A percentile compares a stretch with the other conserved stretches of the same genome.
Conservation (phyloP, 768 basidiomycete species). For the Mrakia gelida region DNA sequence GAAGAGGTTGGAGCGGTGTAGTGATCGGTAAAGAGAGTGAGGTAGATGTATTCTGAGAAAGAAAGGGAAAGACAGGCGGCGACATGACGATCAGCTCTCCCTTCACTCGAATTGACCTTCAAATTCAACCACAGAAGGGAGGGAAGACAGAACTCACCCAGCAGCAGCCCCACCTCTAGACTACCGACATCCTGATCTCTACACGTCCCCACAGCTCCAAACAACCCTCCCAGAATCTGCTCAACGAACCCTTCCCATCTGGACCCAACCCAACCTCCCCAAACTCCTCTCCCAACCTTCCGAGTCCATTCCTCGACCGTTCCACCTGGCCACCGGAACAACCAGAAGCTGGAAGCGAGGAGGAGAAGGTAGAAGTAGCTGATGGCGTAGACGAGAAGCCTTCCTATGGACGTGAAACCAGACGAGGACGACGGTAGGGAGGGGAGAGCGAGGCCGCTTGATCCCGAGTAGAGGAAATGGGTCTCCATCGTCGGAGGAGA, state of each 20-base stretch:
- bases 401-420: not conserved
- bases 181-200: slow-evolving; percentile 54
- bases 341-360: slow-evolving; percentile 37
- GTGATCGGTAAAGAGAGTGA: slow-evolving; percentile 63
- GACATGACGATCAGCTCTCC: too few relatives aligned
- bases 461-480: slow-evolving; percentile 63
- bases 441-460: slow-evolving; percentile 56
- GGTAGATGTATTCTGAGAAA: slow-evolving; percentile 64
- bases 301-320: slow-evolving; percentile 11
- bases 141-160: too few relatives aligned
- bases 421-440: slow-evolving; percentile 38
- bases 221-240: slow-evolving; percentile 59
- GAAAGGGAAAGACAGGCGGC: not conserved
- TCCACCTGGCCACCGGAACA: not conserved
- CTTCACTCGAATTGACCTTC: not conserved
- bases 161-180: slow-evolving; percentile 61
- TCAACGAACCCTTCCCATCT: slow-evolving; percentile 56
- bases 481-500: slow-evolving; percentile 44
- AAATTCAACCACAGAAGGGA: not conserved
- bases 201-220: slow-evolving; percentile 70
- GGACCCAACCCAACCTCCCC: slow-evolving; percentile 47
- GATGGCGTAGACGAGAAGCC: slow-evolving; percentile 48
- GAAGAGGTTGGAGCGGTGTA: slow-evolving; percentile 53
- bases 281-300: not conserved
- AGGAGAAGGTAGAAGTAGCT: slow-evolving; percentile 46